Evolutionary conservation across 257 asterid genomes (phyloP).

Genomic region (Nicotiana undulata): DNA sequence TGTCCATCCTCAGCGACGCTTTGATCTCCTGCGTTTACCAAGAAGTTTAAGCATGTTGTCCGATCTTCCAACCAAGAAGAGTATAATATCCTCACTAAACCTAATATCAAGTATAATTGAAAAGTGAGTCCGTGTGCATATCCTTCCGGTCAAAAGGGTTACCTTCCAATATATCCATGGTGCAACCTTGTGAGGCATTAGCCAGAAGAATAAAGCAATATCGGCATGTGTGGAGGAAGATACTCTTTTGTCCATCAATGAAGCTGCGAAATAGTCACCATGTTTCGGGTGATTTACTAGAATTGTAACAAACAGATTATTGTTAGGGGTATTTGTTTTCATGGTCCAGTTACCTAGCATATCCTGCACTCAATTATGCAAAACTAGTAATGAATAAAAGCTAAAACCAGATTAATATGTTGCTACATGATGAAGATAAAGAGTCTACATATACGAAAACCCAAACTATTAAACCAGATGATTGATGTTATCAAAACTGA

Average conservation of each 20-base stretch:
- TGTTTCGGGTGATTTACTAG: conserved; percentile 77
- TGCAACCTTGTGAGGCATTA: conserved; percentile 96
- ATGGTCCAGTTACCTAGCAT: conserved; percentile 84
- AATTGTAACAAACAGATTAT: conserved; percentile 53
- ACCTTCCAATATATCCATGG: conserved; percentile 97
- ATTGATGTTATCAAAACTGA: neutral
- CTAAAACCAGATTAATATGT: neutral
- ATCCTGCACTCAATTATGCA: conserved; percentile 42
- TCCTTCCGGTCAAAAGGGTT: conserved; percentile 16
- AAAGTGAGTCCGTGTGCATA: neutral
- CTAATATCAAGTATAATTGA: neutral
- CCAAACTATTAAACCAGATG: neutral
- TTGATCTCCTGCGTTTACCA: conserved; percentile 60
- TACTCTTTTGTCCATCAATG: conserved; percentile 72
- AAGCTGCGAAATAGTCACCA: conserved; percentile 89
- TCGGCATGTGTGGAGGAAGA: conserved; percentile 28
- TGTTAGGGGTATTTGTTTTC: conserved; percentile 58
- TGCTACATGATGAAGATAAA: neutral
- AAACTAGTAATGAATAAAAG: neutral
- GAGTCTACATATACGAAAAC: neutral
- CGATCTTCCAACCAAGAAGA: neutral
- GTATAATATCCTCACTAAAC: neutral
- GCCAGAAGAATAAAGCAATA: conserved; percentile 73
- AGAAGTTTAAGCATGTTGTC: conserved; percentile 92
- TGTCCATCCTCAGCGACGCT: conserved; percentile 31